phyloP scores from a whole-genome alignment of 1,284 basidiomycete genomes.

The Sporisorium graminicola region DNA sequence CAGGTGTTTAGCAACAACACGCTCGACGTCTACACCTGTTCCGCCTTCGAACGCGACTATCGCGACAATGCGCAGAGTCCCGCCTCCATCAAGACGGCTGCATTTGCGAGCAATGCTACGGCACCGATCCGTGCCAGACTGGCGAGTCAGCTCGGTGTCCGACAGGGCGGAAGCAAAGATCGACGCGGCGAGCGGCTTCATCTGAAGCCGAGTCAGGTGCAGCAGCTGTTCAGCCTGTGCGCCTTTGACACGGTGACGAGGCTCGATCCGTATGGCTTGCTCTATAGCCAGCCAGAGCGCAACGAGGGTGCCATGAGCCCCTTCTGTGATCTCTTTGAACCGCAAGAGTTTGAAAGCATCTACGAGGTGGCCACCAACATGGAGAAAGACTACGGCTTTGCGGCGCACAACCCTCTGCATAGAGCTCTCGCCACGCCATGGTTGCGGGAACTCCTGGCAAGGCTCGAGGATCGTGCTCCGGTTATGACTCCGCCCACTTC shows the following conservation, averaged over 20 bases:
- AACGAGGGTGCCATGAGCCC: slow-evolving; percentile 30
- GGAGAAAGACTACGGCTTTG: slow-evolving; percentile 46
- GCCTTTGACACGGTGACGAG: slow-evolving; percentile 48
- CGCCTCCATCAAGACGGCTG: slow-evolving; percentile 14
- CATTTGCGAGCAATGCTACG: slow-evolving; percentile 32
- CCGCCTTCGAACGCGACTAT: slow-evolving; percentile 29
- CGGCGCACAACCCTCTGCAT: slow-evolving; percentile 28
- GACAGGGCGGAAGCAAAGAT: slow-evolving; percentile 27
- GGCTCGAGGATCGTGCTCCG: slow-evolving; percentile 23
- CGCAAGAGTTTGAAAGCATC: slow-evolving; percentile 24
- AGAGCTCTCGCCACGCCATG: slow-evolving; percentile 39
- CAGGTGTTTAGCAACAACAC: slow-evolving; percentile 42
- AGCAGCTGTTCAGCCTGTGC: slow-evolving; percentile 47
- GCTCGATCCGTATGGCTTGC: slow-evolving; percentile 37
- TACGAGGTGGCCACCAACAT: slow-evolving; percentile 39
- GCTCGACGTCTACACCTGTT: slow-evolving; percentile 50
- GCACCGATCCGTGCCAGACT: slow-evolving; percentile 17
- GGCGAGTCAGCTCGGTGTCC: slow-evolving; percentile 26
- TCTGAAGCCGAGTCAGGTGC: slow-evolving; percentile 24
- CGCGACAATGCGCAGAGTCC: slow-evolving; percentile 40
- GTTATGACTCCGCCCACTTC: slow-evolving; percentile 41
- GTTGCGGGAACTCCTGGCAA: slow-evolving; percentile 37
- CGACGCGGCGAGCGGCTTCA: slow-evolving; percentile 32
- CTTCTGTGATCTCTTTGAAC: slow-evolving; percentile 34
- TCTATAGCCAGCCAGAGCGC: slow-evolving; percentile 11